Evolutionary conservation across 2,329 filamentous ascomycete species (phyloP).

Genomic region (Cladosporium phlei): DNA sequence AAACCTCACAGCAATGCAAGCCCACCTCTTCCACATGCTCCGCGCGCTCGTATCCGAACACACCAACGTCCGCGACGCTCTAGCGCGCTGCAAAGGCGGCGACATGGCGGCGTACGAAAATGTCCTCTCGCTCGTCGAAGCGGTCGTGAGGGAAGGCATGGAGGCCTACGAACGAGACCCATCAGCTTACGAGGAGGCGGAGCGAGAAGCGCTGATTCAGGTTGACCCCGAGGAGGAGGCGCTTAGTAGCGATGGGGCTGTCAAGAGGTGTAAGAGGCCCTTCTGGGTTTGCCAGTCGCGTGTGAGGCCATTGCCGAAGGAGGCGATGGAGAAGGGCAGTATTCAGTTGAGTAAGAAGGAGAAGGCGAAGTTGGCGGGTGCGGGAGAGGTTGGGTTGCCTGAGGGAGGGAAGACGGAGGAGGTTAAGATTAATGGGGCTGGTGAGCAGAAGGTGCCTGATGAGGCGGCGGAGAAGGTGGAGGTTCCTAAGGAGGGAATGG

Average conservation of each 20-base stretch:
- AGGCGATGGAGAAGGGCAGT: slow-evolving; percentile 53
- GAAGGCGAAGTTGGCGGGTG: slow-evolving; percentile 24
- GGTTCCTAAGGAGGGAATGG: slow-evolving; percentile 41
- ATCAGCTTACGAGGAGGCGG: slow-evolving; percentile 28
- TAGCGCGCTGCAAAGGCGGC: slow-evolving; percentile 64
- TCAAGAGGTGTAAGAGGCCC: slow-evolving; percentile 70
- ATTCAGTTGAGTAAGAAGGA: slow-evolving; percentile 32
- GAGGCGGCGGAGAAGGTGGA: slow-evolving; percentile 25
- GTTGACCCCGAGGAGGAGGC: slow-evolving; percentile 20
- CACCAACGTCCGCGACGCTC: slow-evolving; percentile 77
- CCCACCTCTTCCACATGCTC: slow-evolving; percentile 88
- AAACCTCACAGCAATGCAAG: slow-evolving; percentile 78
- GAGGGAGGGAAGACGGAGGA: slow-evolving; percentile 1
- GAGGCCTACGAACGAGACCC: slow-evolving; percentile 56
- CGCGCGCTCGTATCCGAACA: slow-evolving; percentile 75
- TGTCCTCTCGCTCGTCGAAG: slow-evolving; percentile 70
- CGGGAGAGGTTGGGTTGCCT: slow-evolving; percentile 6
- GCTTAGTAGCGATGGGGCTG: slow-evolving; percentile 49
- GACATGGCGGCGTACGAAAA: slow-evolving; percentile 74
- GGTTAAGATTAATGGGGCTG: slow-evolving; percentile 1
- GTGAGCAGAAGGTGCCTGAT: not conserved
- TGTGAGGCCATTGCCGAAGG: slow-evolving; percentile 77
- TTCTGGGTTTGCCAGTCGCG: slow-evolving; percentile 92
- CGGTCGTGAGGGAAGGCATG: slow-evolving; percentile 66
- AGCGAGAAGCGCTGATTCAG: slow-evolving; percentile 23